Evolutionary conservation across 257 asterid genomes (phyloP).

Genomic region (Solanum pinnatisectum): DNA sequence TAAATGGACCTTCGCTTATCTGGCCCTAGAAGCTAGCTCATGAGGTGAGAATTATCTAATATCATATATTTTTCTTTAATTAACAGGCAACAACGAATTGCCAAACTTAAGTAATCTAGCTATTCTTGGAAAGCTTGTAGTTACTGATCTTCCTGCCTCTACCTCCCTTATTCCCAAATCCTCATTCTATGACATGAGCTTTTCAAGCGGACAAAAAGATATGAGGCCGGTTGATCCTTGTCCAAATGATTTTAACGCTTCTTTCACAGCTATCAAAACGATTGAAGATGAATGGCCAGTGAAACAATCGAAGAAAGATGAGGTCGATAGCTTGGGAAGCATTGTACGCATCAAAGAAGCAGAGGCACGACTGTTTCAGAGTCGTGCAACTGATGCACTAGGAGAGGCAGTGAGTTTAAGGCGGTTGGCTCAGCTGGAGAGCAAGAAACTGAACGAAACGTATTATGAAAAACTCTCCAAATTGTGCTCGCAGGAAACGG

Average conservation of each 20-base stretch:
- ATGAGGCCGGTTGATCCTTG: constrained; percentile 28
- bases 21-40: neutral
- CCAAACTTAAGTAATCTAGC: constrained; percentile 10
- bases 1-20: neutral
- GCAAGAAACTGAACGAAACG: constrained; percentile 56
- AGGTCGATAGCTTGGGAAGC: constrained; percentile 64
- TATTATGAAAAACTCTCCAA: constrained; percentile 47
- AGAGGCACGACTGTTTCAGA: constrained; percentile 83
- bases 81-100: constrained; percentile 38
- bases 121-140: constrained; percentile 14
- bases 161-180: constrained; percentile 30
- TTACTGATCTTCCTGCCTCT: constrained; percentile 23
- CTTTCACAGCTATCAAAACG: constrained; percentile 26
- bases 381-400: constrained; percentile 68
- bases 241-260: constrained; percentile 16
- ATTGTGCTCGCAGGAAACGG: constrained; percentile 53
- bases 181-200: constrained; percentile 29
- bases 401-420: constrained; percentile 55
- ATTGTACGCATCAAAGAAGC: constrained; percentile 71
- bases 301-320: constrained; percentile 53
- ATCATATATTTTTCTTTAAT: neutral
- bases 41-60: neutral
- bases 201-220: constrained; percentile 6
- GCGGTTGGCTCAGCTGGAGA: constrained; percentile 43
- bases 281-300: constrained; percentile 86